Evolutionary conservation across 257 asterid genomes (phyloP), one percentile per base, ranked within the genome.

Genomic region (Gardenia jasminoides): DNA sequence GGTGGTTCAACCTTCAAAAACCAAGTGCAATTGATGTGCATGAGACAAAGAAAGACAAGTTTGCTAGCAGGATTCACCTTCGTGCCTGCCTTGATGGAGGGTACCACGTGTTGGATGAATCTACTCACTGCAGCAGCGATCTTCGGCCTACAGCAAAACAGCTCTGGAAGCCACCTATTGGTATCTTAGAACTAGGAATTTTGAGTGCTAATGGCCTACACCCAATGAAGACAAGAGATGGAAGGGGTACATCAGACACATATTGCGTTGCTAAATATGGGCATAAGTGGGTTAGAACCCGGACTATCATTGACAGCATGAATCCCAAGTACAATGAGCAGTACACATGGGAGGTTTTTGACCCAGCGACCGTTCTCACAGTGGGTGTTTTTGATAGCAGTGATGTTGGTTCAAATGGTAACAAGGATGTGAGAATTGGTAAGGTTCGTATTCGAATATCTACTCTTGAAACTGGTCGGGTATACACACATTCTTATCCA

Each of bases 301-400:
- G 99, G 80, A 94, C 99, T 1, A 82, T 94, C 1, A 78, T 91
- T 5, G 97, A 91, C 87, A 88, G 91, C 86, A 82, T 92, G 72
- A 92, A 91, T 78, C 99, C 99, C 0, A 91, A 88, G 90, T 94
- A 87, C 91, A 94, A 94, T 71, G 99, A 94, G 85, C 99, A 94
- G 84, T 94, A 94, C 80, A 84, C 92, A 26, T 94, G 99, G 99
- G 99, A 94, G 79, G 99, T 94, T 83, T 91, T 82, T 62, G 98
- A 94, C 84, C 96, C 98, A 36, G 90, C 99, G 76, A 94, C 99
- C 8, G 99, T 94, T 80, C 88, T 94, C 43, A 93, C 97, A 6
- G 79, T 94, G 26, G 99, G 96, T 67, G 97, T 94, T 86, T 93
- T 94, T 16, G 98, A 93, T 50, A 90, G 90, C 73, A 88, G 91